phyloP scores from a whole-genome alignment of 352 stramenopile species.

The Plasmopara viticola region DNA sequence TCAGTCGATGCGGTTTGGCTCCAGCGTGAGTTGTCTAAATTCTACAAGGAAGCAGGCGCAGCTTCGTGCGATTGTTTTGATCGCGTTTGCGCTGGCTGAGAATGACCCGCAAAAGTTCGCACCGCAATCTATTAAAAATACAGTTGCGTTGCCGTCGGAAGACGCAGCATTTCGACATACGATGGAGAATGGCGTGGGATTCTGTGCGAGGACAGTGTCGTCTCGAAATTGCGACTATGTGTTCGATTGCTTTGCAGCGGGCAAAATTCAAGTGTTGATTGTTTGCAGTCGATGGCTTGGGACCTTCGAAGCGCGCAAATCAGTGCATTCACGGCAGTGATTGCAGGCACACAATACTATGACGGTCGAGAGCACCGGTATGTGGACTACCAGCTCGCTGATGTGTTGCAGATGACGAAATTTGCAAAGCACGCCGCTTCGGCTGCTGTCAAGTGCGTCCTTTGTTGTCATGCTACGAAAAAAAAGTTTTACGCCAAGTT shows the following conservation, averaged over 20 bases:
- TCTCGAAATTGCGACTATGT: conserved; percentile 88
- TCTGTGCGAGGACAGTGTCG: conserved; percentile 92
- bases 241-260: conserved; percentile 72
- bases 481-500: conserved; percentile 99
- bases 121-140: conserved; percentile 21
- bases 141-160: conserved; percentile 47
- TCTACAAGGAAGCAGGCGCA: conserved; percentile 97
- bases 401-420: conserved; percentile 98
- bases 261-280: conserved; percentile 91
- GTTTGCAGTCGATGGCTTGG: conserved; percentile 93
- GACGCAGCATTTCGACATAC: conserved; percentile 93
- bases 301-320: conserved; percentile 63
- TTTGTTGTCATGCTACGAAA: conserved; percentile 96
- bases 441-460: conserved; percentile 87
- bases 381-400: conserved; percentile 95
- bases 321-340: conserved; percentile 90
- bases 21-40: conserved; percentile 93
- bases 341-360: conserved; percentile 98
- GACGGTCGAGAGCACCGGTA: conserved; percentile 94
- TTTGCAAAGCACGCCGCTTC: conserved; percentile 48
- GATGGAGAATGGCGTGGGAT: conserved; percentile 91
- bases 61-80: conserved; percentile 97
- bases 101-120: conserved; percentile 74
- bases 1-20: conserved; percentile 87
- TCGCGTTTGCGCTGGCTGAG: conserved; percentile 93